A percentile compares a stretch with the other conserved stretches of the same genome.
Conservation (phyloP, 2,329 filamentous ascomycete genomes). For the Trichoderma pleuroti region DNA sequence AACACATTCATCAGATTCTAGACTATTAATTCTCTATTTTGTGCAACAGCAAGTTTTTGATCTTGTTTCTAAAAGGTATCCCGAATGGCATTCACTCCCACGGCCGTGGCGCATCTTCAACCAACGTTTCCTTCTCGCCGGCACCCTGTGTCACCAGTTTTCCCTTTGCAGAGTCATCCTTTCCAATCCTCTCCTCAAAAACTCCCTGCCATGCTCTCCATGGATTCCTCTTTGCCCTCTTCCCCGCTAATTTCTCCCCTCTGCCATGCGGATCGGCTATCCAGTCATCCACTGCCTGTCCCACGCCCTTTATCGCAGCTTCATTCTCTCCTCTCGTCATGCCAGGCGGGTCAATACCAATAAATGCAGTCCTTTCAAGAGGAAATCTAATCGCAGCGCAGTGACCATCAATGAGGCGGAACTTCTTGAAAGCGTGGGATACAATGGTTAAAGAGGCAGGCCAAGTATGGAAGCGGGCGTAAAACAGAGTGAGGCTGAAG, state of each 20-base stretch:
- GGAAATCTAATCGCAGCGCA: constrained; percentile 59
- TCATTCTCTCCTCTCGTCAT: constrained; percentile 36
- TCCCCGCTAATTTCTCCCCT: constrained; percentile 42
- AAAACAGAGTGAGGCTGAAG: constrained; percentile 61
- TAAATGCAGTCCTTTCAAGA: constrained; percentile 42
- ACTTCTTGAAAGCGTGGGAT: constrained; percentile 66
- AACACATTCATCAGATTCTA: not conserved
- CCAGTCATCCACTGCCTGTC: constrained; percentile 47
- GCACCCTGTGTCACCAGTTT: constrained; percentile 36
- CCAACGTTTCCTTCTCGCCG: constrained; percentile 39
- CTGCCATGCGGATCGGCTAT: constrained; percentile 50
- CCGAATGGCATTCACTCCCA: constrained; percentile 32
- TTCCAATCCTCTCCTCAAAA: constrained; percentile 34
- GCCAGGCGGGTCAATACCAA: constrained; percentile 63
- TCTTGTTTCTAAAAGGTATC: not conserved
- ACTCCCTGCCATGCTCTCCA: constrained; percentile 45
- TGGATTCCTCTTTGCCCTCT: constrained; percentile 48
- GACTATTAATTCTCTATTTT: not conserved
- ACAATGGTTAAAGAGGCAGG: constrained; percentile 59
- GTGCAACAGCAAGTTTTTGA: not conserved
- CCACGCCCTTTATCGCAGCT: constrained; percentile 41
- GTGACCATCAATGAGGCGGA: constrained; percentile 61
- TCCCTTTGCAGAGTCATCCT: constrained; percentile 31
- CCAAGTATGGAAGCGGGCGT: constrained; percentile 43
- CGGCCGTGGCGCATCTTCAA: constrained; percentile 37